phyloP scores from a whole-genome alignment of 1,284 basidiomycete species.

The Cutaneotrichosporon sp. region DNA sequence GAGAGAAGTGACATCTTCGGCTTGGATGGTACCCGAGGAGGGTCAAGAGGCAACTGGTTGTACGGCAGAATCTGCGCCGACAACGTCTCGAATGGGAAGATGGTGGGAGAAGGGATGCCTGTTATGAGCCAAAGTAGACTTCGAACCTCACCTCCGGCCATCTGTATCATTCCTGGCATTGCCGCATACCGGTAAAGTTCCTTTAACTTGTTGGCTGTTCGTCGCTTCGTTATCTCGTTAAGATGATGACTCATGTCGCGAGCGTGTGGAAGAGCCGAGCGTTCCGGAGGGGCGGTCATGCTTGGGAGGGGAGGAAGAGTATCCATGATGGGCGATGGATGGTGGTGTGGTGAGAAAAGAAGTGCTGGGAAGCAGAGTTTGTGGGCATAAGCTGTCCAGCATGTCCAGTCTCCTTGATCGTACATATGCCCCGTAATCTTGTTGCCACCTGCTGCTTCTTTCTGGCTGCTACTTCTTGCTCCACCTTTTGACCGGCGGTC shows the following conservation, averaged over 20 bases:
- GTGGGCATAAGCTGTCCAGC: too few relatives aligned
- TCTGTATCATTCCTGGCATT: constrained; percentile 31
- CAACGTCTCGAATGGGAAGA: constrained; percentile 50
- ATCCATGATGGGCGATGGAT: constrained; percentile 4
- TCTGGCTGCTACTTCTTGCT: too few relatives aligned
- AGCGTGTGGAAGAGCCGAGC: constrained; percentile 40
- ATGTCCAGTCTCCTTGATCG: too few relatives aligned
- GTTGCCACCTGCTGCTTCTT: too few relatives aligned
- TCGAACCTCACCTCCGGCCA: constrained; percentile 15
- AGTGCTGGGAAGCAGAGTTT: too few relatives aligned
- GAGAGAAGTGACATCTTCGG: constrained; percentile 52
- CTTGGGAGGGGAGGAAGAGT: neutral
- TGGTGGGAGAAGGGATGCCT: constrained; percentile 47
- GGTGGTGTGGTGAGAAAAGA: too few relatives aligned
- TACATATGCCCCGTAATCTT: too few relatives aligned
- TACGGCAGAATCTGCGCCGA: constrained; percentile 37
- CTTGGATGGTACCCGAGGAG: constrained; percentile 51
- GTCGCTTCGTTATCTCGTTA: constrained; percentile 55
- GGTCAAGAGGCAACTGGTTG: constrained; percentile 50
- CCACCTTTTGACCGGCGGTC: too few relatives aligned
- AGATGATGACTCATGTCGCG: constrained; percentile 60
- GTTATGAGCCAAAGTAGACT: neutral
- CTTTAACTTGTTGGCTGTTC: constrained; percentile 61
- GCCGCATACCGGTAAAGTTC: constrained; percentile 43
- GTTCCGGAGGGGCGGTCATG: neutral